These are phyloP conservation scores for Tuber aestivum DNA, from an alignment of 495 filamentous ascomycete genomes.

Conservation along the genomic window DNA sequence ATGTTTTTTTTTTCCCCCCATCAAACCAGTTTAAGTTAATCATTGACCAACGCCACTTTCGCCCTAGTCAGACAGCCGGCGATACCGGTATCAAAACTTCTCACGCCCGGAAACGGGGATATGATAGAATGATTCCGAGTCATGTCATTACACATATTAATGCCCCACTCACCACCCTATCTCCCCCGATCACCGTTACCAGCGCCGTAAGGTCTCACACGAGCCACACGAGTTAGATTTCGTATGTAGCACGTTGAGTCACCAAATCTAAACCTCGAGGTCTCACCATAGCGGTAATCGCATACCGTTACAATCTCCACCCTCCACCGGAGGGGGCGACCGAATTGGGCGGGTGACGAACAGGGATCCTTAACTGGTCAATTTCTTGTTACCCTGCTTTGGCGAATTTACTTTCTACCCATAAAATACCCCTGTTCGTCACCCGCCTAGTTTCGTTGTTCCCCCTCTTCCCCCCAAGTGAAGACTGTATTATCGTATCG, in stretches of 20 bases:
- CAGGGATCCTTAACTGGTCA: no score
- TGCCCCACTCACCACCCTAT: neutral
- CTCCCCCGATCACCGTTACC: neutral
- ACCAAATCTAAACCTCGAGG: neutral
- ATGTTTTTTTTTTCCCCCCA: neutral
- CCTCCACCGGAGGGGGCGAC: no score
- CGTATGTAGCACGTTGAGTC: neutral
- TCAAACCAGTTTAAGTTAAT: neutral
- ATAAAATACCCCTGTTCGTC: no score
- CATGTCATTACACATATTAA: neutral
- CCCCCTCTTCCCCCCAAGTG: no score
- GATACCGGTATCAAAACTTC: neutral
- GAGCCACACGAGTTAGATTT: neutral
- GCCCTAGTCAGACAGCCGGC: neutral
- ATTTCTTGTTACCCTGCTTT: no score
- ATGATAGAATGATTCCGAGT: neutral
- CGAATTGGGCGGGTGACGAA: no score
- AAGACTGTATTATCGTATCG: no score
- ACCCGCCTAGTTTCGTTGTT: no score
- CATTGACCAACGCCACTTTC: neutral
- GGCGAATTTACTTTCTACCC: no score
- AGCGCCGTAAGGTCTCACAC: neutral
- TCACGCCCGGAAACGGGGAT: neutral
- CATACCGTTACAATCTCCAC: neutral
- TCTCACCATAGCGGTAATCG: neutral